Conservation (phyloP, 805 yeast species). For the Pichia pseudocactophila region DNA sequence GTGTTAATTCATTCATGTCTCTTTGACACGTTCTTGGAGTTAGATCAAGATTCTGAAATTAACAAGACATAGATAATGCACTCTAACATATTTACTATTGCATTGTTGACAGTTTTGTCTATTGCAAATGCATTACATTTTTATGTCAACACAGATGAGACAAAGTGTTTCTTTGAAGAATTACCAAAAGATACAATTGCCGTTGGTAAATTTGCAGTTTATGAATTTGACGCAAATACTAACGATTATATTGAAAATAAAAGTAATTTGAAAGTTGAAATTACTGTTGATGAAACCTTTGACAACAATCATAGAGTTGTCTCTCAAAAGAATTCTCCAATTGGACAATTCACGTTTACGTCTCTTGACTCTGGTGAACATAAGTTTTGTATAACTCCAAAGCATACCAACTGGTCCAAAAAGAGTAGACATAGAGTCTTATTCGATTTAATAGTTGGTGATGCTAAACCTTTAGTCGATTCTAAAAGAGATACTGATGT, state of each 20-base stretch:
- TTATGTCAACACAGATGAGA: constrained; percentile 67
- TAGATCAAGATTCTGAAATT: too few species aligned
- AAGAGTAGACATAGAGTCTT: constrained; percentile 55
- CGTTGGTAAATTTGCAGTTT: constrained; percentile 67
- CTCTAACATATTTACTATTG: background rate
- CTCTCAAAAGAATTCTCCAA: constrained; percentile 54
- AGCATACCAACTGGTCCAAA: constrained; percentile 37
- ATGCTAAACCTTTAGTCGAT: constrained; percentile 53
- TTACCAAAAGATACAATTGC: constrained; percentile 71
- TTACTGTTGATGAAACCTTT: constrained; percentile 70
- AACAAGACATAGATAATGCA: constrained; percentile 3
- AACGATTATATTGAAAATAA: constrained; percentile 40
- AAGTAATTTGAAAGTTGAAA: constrained; percentile 49
- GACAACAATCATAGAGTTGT: constrained; percentile 72
- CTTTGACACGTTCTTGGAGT: too few species aligned
- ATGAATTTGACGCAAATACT: constrained; percentile 43
- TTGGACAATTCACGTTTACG: constrained; percentile 65
- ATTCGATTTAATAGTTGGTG: constrained; percentile 61
- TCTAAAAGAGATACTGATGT: constrained; percentile 55
- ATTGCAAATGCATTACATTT: constrained; percentile 55
- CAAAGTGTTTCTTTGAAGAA: constrained; percentile 78
- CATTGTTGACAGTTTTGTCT: constrained; percentile 5
- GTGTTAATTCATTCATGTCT: too few species aligned
- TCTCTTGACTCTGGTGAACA: constrained; percentile 74
- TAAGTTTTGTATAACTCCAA: constrained; percentile 60